phyloP scores from a whole-genome alignment of 1,284 basidiomycete species.

The Cystobasidium slooffiae region DNA sequence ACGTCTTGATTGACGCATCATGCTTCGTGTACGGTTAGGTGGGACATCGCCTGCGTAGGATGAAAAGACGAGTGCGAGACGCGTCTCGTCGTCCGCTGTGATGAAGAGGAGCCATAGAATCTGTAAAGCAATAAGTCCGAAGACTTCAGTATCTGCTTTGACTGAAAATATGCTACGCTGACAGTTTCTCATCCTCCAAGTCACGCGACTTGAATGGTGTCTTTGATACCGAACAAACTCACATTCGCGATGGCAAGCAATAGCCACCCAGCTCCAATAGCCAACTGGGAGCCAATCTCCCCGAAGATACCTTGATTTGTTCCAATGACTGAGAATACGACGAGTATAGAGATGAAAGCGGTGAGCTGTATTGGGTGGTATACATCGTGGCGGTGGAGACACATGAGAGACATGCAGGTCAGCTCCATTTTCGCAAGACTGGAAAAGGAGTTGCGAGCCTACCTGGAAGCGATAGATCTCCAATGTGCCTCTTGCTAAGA shows the following conservation, averaged over 20 bases:
- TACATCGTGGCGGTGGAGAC: conserved; percentile 11
- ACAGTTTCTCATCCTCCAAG: not conserved
- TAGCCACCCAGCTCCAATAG: conserved; percentile 91
- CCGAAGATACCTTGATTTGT: conserved; percentile 63
- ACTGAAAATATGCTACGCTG: no score
- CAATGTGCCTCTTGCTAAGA: conserved; percentile 80
- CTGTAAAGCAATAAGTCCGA: conserved; percentile 57
- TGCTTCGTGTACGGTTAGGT: conserved; percentile 41
- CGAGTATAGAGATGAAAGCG: conserved; percentile 79
- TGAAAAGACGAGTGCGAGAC: conserved; percentile 80
- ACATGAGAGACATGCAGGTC: not conserved
- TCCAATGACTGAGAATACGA: conserved; percentile 84
- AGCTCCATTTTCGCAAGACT: not conserved
- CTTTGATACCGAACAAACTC: conserved; percentile 47
- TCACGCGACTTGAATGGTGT: not conserved
- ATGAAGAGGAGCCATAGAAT: conserved; percentile 96
- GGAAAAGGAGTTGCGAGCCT: conserved; percentile 24
- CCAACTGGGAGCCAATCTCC: conserved; percentile 59
- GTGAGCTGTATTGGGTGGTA: conserved; percentile 68
- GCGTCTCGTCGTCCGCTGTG: conserved; percentile 91
- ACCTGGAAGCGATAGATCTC: conserved; percentile 73
- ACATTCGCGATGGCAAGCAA: conserved; percentile 79
- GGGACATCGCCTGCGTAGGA: conserved; percentile 79
- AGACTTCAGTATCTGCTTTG: not conserved
- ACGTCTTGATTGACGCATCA: conserved; percentile 37